A percentile compares a stretch with the other conserved stretches of the same genome.
Evolutionary conservation across 805 yeast genomes (phyloP).

Genomic region (Candida jianshihensis): DNA sequence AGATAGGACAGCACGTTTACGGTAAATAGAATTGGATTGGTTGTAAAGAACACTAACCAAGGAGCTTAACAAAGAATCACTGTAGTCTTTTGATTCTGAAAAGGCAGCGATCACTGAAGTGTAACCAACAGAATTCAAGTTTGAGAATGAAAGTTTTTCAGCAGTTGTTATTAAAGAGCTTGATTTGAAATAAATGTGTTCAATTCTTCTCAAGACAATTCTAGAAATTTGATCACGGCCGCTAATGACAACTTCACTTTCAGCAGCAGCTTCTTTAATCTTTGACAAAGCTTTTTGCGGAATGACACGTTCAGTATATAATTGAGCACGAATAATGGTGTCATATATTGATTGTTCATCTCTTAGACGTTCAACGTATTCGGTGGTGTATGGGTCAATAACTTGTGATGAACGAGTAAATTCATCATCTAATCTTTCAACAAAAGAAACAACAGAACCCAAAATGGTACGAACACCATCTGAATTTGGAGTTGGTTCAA

Average conservation of each 20-base stretch:
- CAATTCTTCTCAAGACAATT: conserved; percentile 75
- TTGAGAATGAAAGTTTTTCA: conserved; percentile 73
- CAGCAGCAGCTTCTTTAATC: not conserved
- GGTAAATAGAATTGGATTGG: conserved; percentile 61
- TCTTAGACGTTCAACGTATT: conserved; percentile 82
- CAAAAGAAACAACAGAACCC: conserved; percentile 80
- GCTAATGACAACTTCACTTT: not conserved
- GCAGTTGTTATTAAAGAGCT: conserved; percentile 57
- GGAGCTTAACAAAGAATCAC: conserved; percentile 54
- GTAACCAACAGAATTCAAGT: conserved; percentile 25
- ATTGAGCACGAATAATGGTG: conserved; percentile 76
- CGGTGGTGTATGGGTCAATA: conserved; percentile 92
- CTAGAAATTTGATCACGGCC: conserved; percentile 55
- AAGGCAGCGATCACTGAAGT: conserved; percentile 23
- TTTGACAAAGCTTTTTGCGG: conserved; percentile 29
- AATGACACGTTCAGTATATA: conserved; percentile 67
- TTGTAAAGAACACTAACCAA: conserved; percentile 60
- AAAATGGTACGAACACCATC: conserved; percentile 67
- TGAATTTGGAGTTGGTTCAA: conserved; percentile 57
- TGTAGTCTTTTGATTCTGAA: conserved; percentile 29
- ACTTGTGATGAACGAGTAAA: conserved; percentile 79
- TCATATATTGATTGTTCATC: conserved; percentile 77
- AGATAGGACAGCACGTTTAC: conserved; percentile 77
- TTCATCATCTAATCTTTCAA: conserved; percentile 94
- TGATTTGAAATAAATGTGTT: conserved; percentile 91